Base-by-base conservation (phyloP, 208 protist genomes). In the Trypanosomatidae sp. region DNA sequence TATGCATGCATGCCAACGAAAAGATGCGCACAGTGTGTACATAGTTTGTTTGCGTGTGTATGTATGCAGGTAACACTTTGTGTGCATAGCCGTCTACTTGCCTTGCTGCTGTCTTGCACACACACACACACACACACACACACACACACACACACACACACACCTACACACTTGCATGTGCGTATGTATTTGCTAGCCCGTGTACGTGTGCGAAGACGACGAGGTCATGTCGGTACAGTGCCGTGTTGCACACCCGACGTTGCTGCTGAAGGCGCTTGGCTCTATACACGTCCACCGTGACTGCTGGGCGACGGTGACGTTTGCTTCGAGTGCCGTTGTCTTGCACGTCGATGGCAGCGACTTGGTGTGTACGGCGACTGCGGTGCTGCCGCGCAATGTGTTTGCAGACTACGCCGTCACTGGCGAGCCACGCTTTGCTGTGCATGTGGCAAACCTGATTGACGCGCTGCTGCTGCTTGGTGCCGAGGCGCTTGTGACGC, bases 201-300 rank as follows among this genome's bases (percentile, higher is more conserved):
- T n/a, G n/a, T n/a, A n/a, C n/a, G n/a, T n/a, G n/a, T n/a, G n/a
- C 30, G n/a, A 15, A 35, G n/a, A 35, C 11, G n/a, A 35, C n/a
- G n/a, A n/a, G 11, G n/a, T 20, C 40, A 91, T 92, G 82, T 88
- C 77, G 0, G 61, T 92, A 11, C 71, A 81, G 44, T 88, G 77
- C 30, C 58, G 62, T 16, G 59, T 92, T 23, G 64, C 49, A 6
- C 57, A 66, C 15, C 54, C 70, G 3, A 42, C 46, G 6, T 50
- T 88, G 37, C 57, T 88, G 1, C 56, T 88, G 13, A 74, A 79
- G 41, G 64, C 78, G 10, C 62, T 92, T 2, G 42, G 47, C 46
- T 55, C 52, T 20, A 58, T 89, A 8, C 43, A 43, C 35, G 61
- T 83, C 20, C 46, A 65, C 37, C 58, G 58, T 18, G 78, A 92